Percentiles rank a stretch among this genome's conserved stretches.
These are phyloP conservation scores for Paramecium pentaurelia DNA, from an alignment of 73 alveolate genomes.

Conservation along the genomic window DNA sequence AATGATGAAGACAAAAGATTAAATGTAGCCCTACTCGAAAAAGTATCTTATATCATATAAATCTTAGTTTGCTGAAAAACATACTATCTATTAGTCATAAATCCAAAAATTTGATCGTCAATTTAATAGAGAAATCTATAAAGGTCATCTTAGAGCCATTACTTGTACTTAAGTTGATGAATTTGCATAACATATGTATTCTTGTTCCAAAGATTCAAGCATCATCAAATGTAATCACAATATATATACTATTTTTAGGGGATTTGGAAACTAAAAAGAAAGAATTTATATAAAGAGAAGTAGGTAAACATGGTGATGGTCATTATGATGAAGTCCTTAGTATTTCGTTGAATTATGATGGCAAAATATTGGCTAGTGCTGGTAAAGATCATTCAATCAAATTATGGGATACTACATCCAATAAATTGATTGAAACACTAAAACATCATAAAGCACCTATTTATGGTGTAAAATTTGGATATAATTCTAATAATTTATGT, in stretches of 20 bases:
- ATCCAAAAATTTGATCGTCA: background rate
- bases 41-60: background rate
- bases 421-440: constrained; percentile 36
- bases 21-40: constrained; percentile 30
- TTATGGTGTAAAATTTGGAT: constrained; percentile 57
- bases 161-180: constrained; percentile 47
- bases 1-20: constrained; percentile 53
- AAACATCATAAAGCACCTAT: constrained; percentile 50
- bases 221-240: constrained; percentile 43
- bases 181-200: constrained; percentile 20
- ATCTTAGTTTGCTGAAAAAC: constrained; percentile 55
- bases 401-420: constrained; percentile 59
- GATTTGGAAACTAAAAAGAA: constrained; percentile 39
- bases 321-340: constrained; percentile 6
- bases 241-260: background rate
- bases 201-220: constrained; percentile 58
- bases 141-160: constrained; percentile 55
- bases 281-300: constrained; percentile 2
- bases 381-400: constrained; percentile 54
- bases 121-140: constrained; percentile 16
- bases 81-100: background rate
- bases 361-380: constrained; percentile 53
- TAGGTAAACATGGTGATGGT: constrained; percentile 19
- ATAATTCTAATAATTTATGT: constrained; percentile 28
- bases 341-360: constrained; percentile 30